Conservation (phyloP, 352 stramenopile species). For the Peronospora farinosa region DNA sequence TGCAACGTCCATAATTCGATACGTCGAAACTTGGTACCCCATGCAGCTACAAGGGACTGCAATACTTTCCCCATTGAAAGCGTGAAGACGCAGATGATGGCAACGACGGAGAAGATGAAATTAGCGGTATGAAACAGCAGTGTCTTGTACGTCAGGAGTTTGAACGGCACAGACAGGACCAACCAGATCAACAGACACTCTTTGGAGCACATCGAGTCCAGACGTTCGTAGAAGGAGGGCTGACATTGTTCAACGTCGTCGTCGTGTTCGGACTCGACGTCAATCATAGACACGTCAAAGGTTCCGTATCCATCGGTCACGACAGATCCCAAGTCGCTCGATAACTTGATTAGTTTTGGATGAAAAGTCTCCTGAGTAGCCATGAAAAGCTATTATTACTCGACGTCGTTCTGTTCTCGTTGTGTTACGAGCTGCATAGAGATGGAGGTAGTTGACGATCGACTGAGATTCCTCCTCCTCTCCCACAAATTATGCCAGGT, state of each 20-base stretch:
- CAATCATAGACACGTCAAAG: slow-evolving; percentile 64
- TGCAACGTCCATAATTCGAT: slow-evolving; percentile 32
- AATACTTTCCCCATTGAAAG: slow-evolving; percentile 28
- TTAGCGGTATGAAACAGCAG: slow-evolving; percentile 52
- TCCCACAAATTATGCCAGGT: no score
- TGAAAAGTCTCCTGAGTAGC: slow-evolving; percentile 9
- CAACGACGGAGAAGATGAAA: slow-evolving; percentile 36
- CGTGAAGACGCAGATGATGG: slow-evolving; percentile 23
- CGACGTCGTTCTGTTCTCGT: no score
- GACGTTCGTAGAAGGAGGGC: not conserved
- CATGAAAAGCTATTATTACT: slow-evolving; percentile 16
- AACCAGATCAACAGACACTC: slow-evolving; percentile 51
- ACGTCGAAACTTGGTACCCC: slow-evolving; percentile 12
- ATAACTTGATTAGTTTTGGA: slow-evolving; percentile 11
- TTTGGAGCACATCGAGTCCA: slow-evolving; percentile 16
- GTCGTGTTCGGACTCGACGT: slow-evolving; percentile 40
- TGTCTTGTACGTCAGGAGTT: slow-evolving; percentile 50
- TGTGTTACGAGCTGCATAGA: no score
- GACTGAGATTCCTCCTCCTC: no score
- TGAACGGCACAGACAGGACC: slow-evolving; percentile 45
- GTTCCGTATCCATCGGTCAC: slow-evolving; percentile 54
- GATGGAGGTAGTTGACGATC: no score
- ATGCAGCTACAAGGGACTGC: slow-evolving; percentile 1
- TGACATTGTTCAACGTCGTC: not conserved
- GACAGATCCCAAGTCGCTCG: slow-evolving; percentile 18